These are phyloP conservation scores for Lichenothelia convexa DNA, from an alignment of 495 filamentous ascomycete species.

Conservation along the genomic window DNA sequence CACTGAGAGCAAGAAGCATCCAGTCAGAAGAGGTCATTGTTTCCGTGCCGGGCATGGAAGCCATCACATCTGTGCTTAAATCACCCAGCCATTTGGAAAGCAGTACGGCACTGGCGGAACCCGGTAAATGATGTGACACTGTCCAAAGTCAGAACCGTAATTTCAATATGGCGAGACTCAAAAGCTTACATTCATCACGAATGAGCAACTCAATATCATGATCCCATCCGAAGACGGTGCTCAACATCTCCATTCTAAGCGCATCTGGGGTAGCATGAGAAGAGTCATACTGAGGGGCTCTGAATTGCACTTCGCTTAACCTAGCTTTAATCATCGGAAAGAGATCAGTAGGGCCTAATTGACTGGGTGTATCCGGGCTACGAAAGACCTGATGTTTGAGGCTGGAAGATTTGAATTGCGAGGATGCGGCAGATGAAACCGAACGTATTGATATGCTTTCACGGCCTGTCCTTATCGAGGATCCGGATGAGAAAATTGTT, in stretches of 20 bases:
- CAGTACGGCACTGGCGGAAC: constrained; percentile 59
- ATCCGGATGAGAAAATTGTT: constrained; percentile 46
- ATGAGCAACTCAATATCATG: constrained; percentile 69
- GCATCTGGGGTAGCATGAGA: constrained; percentile 59
- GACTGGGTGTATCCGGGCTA: constrained; percentile 36
- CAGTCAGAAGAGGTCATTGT: constrained; percentile 80
- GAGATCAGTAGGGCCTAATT: constrained; percentile 38
- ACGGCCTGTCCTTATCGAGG: constrained; percentile 31
- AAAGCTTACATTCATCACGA: constrained; percentile 52
- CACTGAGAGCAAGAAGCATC: constrained; percentile 89
- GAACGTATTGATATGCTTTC: constrained; percentile 48
- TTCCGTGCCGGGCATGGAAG: constrained; percentile 51
- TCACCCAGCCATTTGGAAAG: constrained; percentile 87
- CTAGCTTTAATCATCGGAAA: constrained; percentile 54
- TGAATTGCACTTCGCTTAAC: constrained; percentile 63
- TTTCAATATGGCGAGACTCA: neutral
- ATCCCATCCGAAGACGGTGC: constrained; percentile 88
- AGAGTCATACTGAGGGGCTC: constrained; percentile 45
- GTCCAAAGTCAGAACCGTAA: constrained; percentile 9
- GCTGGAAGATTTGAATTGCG: constrained; percentile 44
- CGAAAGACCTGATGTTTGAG: constrained; percentile 65
- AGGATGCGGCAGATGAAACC: constrained; percentile 45
- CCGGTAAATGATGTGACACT: constrained; percentile 50
- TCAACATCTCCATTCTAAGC: constrained; percentile 79
- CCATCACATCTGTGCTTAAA: constrained; percentile 62